Base-by-base conservation (phyloP, 2,329 filamentous ascomycete species). In the Colletotrichum tropicicola region DNA sequence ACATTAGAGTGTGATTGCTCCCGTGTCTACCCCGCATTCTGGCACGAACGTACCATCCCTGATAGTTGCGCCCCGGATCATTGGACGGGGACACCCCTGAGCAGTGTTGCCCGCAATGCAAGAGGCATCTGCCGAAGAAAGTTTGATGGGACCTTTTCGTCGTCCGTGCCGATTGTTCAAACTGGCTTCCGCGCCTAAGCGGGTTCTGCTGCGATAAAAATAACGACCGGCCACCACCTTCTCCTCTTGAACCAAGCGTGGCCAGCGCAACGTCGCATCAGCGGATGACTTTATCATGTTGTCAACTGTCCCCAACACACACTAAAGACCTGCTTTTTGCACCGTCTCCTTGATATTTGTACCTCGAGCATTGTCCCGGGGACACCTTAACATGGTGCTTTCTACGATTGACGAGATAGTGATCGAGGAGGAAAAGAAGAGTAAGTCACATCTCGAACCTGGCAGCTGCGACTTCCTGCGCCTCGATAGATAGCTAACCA, bases 111-210 rank as follows among this genome's bases (percentile, higher is more conserved):
- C 12, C 28, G 21, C 44, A 47, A 56, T 37, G 53, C 53, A 23
- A 56, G 41, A 27, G 15, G 21, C n/a, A 49, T 48, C 32, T 58
- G 54, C 44, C n/a, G 54, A 39, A 58, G 23, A 56, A 54, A 15
- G 28, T 27, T 19, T 58, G 44, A 58, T 12, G 19, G 27, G 39
- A 5, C 39, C 28, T 30, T 45, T 27, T 25, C 19, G 7, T 35
- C 19, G 53, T 56, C 53, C 28, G 53, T 56, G 39, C 53, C 53
- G 27, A n/a, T 12, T 17, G 19, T 32, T 45, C 19, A 15, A 47
- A 45, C 21, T 23, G 53, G 41, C 19, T 56, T 15, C 21, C 44
- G 30, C 44, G 4, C 21, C 6, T 7, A 30, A 48, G n/a, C 12
- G 32, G n/a, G 12, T 25, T 30, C 21, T 45, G 9, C 13, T 39